phyloP scores from a whole-genome alignment of 139 green algal species.

The Chlorella ohadii region DNA sequence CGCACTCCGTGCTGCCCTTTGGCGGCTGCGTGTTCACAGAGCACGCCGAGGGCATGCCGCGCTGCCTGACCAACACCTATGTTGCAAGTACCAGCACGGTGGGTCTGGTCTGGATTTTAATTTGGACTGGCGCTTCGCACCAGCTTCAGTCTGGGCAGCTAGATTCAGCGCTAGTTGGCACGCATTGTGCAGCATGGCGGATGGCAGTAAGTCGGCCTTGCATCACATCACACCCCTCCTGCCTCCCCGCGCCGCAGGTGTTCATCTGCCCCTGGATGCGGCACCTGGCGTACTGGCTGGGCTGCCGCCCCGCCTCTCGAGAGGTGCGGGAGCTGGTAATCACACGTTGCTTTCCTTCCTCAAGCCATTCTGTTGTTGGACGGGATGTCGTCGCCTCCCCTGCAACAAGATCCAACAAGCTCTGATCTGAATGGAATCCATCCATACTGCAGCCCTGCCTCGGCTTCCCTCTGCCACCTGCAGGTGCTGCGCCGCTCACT shows the following conservation, averaged over 20 bases:
- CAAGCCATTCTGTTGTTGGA: no score
- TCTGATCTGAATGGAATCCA: no score
- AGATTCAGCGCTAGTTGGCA: no score
- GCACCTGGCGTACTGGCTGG: slow-evolving; percentile 49
- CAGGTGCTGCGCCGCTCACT: slow-evolving; percentile 17
- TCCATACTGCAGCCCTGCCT: neutral
- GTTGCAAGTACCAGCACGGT: slow-evolving; percentile 26
- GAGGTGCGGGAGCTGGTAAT: neutral
- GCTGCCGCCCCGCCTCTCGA: slow-evolving; percentile 22
- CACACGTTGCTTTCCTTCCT: no score
- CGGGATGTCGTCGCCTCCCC: no score
- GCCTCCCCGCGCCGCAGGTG: no score
- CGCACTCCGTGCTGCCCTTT: slow-evolving; percentile 47
- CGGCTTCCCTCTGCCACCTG: neutral
- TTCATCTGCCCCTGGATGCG: slow-evolving; percentile 24
- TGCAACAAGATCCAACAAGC: no score
- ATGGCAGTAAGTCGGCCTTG: no score
- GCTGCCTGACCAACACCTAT: neutral
- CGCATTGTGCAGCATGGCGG: no score
- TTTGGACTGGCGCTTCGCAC: no score
- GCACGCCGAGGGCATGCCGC: neutral
- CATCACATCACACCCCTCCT: no score
- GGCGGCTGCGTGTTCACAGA: slow-evolving; percentile 7
- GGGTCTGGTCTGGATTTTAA: neutral
- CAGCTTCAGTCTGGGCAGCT: no score